phyloP scores from a whole-genome alignment of 495 filamentous ascomycete genomes.

The Penicillium soppii region DNA sequence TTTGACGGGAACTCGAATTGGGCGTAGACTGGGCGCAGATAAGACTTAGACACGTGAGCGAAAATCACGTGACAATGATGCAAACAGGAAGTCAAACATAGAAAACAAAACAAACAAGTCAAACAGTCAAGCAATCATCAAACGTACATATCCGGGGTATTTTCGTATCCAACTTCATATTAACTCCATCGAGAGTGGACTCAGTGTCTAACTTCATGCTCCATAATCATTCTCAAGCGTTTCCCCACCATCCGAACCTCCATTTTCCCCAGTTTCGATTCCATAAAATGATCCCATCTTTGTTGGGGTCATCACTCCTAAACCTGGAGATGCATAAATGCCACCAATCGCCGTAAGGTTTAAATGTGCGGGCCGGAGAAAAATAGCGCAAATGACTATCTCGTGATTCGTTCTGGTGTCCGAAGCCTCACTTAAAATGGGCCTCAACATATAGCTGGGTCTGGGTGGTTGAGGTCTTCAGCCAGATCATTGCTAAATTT shows the following conservation, averaged over 20 bases:
- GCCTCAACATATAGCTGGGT: neutral
- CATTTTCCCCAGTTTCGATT: too few relatives aligned
- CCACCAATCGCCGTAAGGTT: constrained; percentile 14
- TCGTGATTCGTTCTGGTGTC: constrained; percentile 8
- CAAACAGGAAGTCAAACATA: neutral
- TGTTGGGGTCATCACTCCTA: neutral
- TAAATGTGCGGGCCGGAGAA: constrained; percentile 1
- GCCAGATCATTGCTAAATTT: neutral
- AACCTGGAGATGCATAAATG: neutral
- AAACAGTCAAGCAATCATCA: too few relatives aligned
- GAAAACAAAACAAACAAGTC: neutral
- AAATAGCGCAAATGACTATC: neutral
- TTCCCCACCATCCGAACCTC: too few relatives aligned
- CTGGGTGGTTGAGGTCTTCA: neutral
- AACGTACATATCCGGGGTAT: neutral
- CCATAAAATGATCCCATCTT: neutral
- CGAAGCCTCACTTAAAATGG: neutral
- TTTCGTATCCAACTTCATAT: too few relatives aligned
- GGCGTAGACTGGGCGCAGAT: neutral
- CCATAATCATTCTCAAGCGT: too few relatives aligned
- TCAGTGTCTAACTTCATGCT: too few relatives aligned
- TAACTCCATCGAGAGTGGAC: too few relatives aligned
- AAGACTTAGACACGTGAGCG: constrained; percentile 1
- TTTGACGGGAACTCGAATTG: too few relatives aligned
- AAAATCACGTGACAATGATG: too few relatives aligned